Base-by-base conservation (phyloP, 352 stramenopile species). In the Phytophthora megakarya region DNA sequence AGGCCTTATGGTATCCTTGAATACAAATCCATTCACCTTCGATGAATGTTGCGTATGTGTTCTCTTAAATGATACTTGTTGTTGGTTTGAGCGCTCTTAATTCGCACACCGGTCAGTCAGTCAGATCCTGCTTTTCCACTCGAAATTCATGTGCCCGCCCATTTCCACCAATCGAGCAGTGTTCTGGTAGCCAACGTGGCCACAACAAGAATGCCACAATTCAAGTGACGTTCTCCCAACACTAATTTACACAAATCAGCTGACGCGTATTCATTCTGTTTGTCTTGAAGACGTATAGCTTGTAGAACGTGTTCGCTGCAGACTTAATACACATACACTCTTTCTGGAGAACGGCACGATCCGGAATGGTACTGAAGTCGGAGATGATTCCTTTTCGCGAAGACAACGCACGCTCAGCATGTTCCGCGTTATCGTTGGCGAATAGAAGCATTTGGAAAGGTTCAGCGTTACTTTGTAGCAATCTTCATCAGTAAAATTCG, bases 181-280 rank as follows among this genome's bases (percentile, higher is more conserved):
- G n/a, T 51, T 52, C 7, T 65, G 46, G 9, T 52, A 57, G 26
- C 46, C 28, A 4, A 65, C 7, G 23, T 65, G 57, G 2, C 46
- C 46, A 30, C 33, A 58, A 1, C 47, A 18, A 2, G 16, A 37
- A 22, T 65, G 57, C 38, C 57, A 65, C 1, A 65, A 18, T 0
- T 10, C 1, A 1, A 65, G 50, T 16, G 56, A 33, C 10, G 42
- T 3, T 21, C 26, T 56, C 26, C 10, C 35, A 56, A 46, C 45
- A 23, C 18, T 30, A 53, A 39, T 38, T n/a, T n/a, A n/a, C n/a
- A n/a, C n/a, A n/a, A n/a, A 10, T 61, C 46, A 2, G 28, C 30
- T 5, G 28, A 46, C 38, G 3, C 52, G 30, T 43, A 51, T 52
- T 57, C 5, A 16, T 35, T 2, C 5, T 38, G 1, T 38, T 53